Base-by-base conservation (phyloP, 2,329 filamentous ascomycete genomes). In the Cryphonectria radicalis region DNA sequence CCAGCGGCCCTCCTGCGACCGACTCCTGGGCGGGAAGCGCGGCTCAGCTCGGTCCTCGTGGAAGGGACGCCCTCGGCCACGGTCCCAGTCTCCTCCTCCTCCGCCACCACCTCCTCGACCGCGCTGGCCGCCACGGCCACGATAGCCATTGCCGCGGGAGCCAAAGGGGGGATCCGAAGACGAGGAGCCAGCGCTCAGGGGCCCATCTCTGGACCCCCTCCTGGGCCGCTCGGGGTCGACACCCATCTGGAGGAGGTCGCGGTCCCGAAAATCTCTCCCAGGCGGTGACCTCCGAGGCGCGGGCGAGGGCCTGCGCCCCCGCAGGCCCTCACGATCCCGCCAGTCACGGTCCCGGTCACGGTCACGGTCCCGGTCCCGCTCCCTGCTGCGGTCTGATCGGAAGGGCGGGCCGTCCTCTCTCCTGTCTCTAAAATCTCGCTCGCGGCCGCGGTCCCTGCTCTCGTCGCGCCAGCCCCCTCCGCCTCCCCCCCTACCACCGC, bases 131-230 rank as follows among this genome's bases (percentile, higher is more conserved):
- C 84, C 84, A 1, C 89, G 88, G 68, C 87, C 84, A 40, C 81
- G 79, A 71, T 88, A 88, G 7, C 87, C 87, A 42, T 87, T 86
- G 28, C 90, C 87, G 14, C 87, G 86, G 69, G 84, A 80, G 25
- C 84, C 86, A 70, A 91, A 90, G 0, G 87, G 85, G 17, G 88
- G 86, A 73, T 94, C 92, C 0, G 92, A 92, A 32, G 89, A 90
- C 13, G 89, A 89, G 3, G 92, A 93, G 5, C 90, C 90, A 25
- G 90, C 91, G 1, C 91, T 92, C 32, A 90, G 87, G 14, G 92
- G 91, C 0, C 92, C 71, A 76, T 95, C 92, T 76, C 92, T 86
- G 11, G 92, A 93, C 22, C 87, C 90, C 63, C 92, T 86, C 68
- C 92, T 85, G 25, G 90, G 88, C 71, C 92, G 87, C 71, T 91